phyloP scores from a whole-genome alignment of 139 green algal genomes.

The Micractinium conductrix region DNA sequence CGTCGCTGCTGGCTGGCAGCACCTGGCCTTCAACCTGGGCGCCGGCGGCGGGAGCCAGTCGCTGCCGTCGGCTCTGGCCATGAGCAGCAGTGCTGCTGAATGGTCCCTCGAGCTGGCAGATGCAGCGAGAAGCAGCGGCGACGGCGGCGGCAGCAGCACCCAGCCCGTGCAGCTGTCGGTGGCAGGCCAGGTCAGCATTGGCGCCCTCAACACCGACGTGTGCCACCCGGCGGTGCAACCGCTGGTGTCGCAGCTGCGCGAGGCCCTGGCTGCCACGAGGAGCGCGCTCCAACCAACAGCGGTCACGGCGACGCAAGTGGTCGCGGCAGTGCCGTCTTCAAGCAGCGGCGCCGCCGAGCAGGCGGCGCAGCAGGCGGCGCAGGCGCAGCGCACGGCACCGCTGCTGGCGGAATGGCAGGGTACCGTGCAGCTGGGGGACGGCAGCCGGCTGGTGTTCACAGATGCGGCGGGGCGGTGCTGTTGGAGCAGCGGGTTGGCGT shows the following conservation, averaged over 20 bases:
- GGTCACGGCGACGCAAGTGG: no score
- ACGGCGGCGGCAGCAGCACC: neutral
- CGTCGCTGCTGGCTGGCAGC: slow-evolving; percentile 16
- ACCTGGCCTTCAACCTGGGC: neutral
- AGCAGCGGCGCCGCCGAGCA: neutral
- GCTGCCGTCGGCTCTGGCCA: neutral
- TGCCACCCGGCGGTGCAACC: slow-evolving; percentile 6
- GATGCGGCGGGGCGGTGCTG: slow-evolving; percentile 18
- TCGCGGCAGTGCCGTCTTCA: neutral
- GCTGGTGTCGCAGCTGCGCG: neutral
- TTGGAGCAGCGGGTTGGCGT: slow-evolving; percentile 35
- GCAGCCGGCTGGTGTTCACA: slow-evolving; percentile 43
- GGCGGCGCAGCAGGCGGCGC: no score
- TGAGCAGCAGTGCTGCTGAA: slow-evolving; percentile 8
- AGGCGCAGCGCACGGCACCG: neutral
- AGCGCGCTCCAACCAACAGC: neutral
- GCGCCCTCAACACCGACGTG: slow-evolving; percentile 4
- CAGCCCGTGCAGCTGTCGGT: neutral
- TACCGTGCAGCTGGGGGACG: slow-evolving; percentile 33
- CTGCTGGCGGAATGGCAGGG: slow-evolving; percentile 17
- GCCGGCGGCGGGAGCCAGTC: neutral
- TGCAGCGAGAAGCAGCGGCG: neutral
- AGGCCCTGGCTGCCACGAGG: neutral
- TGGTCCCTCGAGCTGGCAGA: neutral
- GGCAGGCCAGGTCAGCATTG: neutral